Evolutionary conservation across 192 early-diverging fungal genomes (phyloP).

Genomic region (Allomyces arbusculus): DNA sequence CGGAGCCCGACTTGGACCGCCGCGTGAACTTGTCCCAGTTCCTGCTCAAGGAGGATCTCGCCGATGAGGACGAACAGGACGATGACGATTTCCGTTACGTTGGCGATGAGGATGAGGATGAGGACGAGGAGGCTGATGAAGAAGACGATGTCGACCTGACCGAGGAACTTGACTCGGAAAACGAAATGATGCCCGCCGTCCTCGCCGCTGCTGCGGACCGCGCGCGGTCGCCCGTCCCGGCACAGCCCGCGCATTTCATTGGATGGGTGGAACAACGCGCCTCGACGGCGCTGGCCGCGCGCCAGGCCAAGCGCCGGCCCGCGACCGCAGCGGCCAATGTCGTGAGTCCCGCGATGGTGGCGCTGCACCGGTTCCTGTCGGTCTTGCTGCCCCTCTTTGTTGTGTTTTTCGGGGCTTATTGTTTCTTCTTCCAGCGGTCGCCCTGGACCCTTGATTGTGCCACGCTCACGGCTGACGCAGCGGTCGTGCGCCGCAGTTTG

Average conservation of each 20-base stretch:
- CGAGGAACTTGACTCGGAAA: neutral
- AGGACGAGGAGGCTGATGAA: no score
- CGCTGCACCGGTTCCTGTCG: neutral
- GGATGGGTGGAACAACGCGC: neutral
- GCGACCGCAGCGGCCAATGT: neutral
- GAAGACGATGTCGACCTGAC: no score
- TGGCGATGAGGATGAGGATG: no score
- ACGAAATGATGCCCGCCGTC: neutral
- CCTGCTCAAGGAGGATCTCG: neutral
- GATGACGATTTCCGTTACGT: no score
- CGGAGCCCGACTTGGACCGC: neutral
- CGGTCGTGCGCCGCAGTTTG: neutral
- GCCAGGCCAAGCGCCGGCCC: neutral
- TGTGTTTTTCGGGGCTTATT: neutral
- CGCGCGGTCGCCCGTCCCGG: no score
- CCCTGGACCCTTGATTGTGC: no score
- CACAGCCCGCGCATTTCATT: no score
- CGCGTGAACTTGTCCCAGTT: neutral
- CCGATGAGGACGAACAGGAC: no score
- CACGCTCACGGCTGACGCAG: no score
- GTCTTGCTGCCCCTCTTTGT: neutral
- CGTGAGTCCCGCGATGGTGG: neutral
- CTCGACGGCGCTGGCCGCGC: neutral
- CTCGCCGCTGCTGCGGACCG: no score
- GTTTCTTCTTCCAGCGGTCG: neutral